These are phyloP conservation scores for Aspergillus campestris DNA, from an alignment of 495 filamentous ascomycete species.

Conservation along the genomic window DNA sequence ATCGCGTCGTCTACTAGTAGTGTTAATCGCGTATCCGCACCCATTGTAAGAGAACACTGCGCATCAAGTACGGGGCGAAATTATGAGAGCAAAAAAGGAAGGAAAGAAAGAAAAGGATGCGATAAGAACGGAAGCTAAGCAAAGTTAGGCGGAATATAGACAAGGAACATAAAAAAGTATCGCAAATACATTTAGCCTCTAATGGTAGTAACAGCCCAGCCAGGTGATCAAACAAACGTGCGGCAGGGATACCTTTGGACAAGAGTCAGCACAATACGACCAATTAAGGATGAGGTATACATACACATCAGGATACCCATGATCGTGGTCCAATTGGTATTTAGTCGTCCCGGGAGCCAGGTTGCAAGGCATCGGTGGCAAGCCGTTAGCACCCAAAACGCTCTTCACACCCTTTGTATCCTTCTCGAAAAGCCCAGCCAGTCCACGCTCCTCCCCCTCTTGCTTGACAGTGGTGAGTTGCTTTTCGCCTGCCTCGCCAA, in stretches of 20 bases:
- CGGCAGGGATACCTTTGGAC: conserved; percentile 43
- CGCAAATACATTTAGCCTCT: too few relatives aligned
- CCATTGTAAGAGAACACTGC: too few relatives aligned
- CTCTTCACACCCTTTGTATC: conserved; percentile 51
- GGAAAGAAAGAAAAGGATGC: too few relatives aligned
- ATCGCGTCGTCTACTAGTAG: too few relatives aligned
- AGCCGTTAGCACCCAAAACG: conserved; percentile 61
- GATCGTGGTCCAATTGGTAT: conserved; percentile 35
- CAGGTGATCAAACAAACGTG: conserved; percentile 35
- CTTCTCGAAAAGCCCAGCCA: conserved; percentile 66
- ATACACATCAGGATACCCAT: conserved; percentile 46
- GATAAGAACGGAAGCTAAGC: too few relatives aligned
- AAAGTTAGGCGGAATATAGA: too few relatives aligned
- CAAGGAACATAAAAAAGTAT: too few relatives aligned
- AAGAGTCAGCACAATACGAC: conserved; percentile 13
- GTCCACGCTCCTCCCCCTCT: conserved; percentile 60
- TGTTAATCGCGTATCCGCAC: too few relatives aligned
- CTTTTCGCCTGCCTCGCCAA: conserved; percentile 77
- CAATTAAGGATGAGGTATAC: conserved; percentile 8
- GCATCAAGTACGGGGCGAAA: too few relatives aligned
- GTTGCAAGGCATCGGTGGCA: conserved; percentile 77
- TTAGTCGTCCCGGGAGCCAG: conserved; percentile 37
- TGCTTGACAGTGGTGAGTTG: conserved; percentile 74
- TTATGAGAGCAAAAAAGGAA: too few relatives aligned
- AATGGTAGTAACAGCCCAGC: too few relatives aligned